These are phyloP conservation scores for Sugiyamaella lignohabitans DNA, from an alignment of 805 yeast species.

Conservation along the genomic window DNA sequence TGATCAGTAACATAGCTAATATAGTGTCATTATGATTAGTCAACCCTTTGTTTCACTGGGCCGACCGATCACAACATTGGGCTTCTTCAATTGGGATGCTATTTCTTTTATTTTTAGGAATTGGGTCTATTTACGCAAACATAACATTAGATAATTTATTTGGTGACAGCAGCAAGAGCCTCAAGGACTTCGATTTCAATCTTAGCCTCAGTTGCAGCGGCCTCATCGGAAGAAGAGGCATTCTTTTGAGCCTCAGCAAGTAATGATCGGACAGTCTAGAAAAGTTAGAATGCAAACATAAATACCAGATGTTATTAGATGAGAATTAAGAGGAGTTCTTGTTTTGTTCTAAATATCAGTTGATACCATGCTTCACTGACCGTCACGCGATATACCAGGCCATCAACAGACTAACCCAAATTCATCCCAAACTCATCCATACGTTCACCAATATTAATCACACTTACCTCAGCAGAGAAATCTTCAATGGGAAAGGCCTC, in stretches of 20 bases:
- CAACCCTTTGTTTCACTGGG: no score
- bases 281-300: no score
- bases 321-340: neutral
- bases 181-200: constrained; percentile 95
- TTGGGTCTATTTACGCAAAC: neutral
- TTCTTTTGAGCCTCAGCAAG: constrained; percentile 93
- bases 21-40: no score
- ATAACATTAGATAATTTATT: constrained; percentile 34
- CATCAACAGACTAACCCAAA: no score
- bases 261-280: constrained; percentile 58
- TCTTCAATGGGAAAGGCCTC: constrained; percentile 92
- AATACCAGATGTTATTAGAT: neutral
- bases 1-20: no score
- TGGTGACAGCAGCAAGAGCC: constrained; percentile 79
- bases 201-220: constrained; percentile 87
- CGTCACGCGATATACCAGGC: no score
- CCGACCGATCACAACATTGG: no score
- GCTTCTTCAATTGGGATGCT: no score
- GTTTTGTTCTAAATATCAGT: neutral
- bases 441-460: no score
- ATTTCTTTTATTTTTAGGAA: no score
- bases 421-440: no score
- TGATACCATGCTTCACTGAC: no score
- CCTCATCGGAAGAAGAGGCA: constrained; percentile 72
- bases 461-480: constrained; percentile 53